Conservation (phyloP, 345 rosid species). For the Clausena lansium region DNA sequence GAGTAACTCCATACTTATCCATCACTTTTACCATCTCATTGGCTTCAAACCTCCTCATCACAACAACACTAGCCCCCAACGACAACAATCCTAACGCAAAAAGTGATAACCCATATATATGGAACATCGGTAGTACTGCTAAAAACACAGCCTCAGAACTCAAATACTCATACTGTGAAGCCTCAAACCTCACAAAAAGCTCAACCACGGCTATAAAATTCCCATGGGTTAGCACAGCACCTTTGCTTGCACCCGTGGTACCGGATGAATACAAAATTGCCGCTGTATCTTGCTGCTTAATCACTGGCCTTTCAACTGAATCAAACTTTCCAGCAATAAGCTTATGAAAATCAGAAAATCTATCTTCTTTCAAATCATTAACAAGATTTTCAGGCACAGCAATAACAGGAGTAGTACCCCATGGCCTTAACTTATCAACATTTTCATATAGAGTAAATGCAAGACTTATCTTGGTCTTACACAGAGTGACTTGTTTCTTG, state of each 20-base stretch:
- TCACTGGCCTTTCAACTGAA: constrained; percentile 29
- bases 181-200: constrained; percentile 78
- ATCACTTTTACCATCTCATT: constrained; percentile 45
- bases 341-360: constrained; percentile 33
- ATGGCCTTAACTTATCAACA: constrained; percentile 26
- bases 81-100: constrained; percentile 62
- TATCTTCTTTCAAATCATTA: constrained; percentile 19
- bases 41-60: constrained; percentile 64
- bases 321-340: constrained; percentile 31
- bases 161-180: constrained; percentile 55
- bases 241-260: constrained; percentile 80
- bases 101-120: constrained; percentile 71
- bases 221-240: constrained; percentile 68
- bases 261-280: constrained; percentile 84
- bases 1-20: constrained; percentile 55
- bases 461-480: constrained; percentile 29
- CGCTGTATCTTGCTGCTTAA: constrained; percentile 73
- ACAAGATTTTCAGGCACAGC: constrained; percentile 48
- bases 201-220: constrained; percentile 66
- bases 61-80: constrained; percentile 61
- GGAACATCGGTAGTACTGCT: constrained; percentile 74
- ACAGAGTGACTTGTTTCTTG: constrained; percentile 41
- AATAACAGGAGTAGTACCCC: constrained; percentile 33
- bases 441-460: constrained; percentile 48
- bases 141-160: constrained; percentile 53